Conservation (phyloP, 1,284 basidiomycete species). For the Pseudozyma sp. region DNA sequence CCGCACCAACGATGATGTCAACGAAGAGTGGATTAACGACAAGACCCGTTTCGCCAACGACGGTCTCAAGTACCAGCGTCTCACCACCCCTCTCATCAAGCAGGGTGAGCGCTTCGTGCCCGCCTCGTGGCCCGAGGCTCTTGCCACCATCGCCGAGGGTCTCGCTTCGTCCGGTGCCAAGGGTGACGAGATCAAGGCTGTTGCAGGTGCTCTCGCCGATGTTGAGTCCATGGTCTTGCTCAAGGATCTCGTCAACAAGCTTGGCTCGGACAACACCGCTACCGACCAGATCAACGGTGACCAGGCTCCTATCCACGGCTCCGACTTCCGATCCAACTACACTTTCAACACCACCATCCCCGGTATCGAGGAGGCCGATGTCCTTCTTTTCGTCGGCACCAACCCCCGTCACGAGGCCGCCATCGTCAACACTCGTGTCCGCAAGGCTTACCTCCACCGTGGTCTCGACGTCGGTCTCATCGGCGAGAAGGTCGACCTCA, state of each 20-base stretch:
- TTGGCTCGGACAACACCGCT: slow-evolving; percentile 94
- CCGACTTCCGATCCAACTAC: slow-evolving; percentile 95
- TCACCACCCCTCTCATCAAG: slow-evolving; percentile 92
- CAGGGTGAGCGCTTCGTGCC: slow-evolving; percentile 91
- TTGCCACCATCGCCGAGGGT: slow-evolving; percentile 83
- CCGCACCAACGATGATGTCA: slow-evolving; percentile 95
- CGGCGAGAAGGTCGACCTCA: slow-evolving; percentile 89
- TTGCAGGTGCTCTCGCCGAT: slow-evolving; percentile 92
- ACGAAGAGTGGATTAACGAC: slow-evolving; percentile 99
- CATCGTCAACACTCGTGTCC: slow-evolving; percentile 95
- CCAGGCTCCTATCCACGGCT: slow-evolving; percentile 78
- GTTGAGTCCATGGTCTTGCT: slow-evolving; percentile 92
- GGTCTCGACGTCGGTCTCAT: slow-evolving; percentile 88
- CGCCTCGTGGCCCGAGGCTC: slow-evolving; percentile 91
- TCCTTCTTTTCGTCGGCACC: slow-evolving; percentile 91
- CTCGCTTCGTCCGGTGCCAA: slow-evolving; percentile 83
- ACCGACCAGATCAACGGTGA: slow-evolving; percentile 81
- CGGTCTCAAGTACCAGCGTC: slow-evolving; percentile 92
- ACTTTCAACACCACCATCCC: slow-evolving; percentile 96
- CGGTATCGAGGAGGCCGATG: slow-evolving; percentile 91
- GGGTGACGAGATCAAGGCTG: slow-evolving; percentile 94
- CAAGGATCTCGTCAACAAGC: slow-evolving; percentile 91
- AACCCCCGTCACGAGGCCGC: slow-evolving; percentile 98
- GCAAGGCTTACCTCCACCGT: slow-evolving; percentile 91
- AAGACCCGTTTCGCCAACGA: slow-evolving; percentile 98